phyloP scores from a whole-genome alignment of 441 rosid species.

The Theobroma grandiflorum region DNA sequence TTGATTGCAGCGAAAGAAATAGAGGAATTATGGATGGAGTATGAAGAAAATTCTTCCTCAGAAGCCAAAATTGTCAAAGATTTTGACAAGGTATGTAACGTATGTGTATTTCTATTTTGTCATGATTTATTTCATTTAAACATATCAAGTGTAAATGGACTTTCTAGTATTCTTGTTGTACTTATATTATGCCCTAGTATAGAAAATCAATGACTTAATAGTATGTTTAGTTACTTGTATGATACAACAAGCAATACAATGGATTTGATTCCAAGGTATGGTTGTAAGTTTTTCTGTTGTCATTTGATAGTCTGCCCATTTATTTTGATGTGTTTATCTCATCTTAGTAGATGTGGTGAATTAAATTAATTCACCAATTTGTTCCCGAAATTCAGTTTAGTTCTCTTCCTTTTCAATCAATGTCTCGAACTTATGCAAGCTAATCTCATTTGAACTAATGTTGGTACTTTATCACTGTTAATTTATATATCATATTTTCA shows the following conservation, averaged over 20 bases:
- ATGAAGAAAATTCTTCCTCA: constrained; percentile 77
- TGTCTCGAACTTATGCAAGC: not conserved
- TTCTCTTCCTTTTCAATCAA: not conserved
- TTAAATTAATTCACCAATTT: not conserved
- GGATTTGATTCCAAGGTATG: not conserved
- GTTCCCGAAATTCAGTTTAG: not conserved
- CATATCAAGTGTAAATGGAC: not conserved
- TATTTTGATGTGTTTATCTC: not conserved
- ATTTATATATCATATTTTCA: not conserved
- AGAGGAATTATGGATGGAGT: constrained; percentile 79
- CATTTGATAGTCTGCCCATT: not conserved
- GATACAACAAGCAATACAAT: not conserved
- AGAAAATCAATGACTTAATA: not conserved
- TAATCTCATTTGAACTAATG: constrained; percentile 8
- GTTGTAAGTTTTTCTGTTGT: not conserved
- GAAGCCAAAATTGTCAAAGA: constrained; percentile 98
- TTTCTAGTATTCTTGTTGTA: not conserved
- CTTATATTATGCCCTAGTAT: constrained; percentile 6
- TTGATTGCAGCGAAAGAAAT: constrained; percentile 76
- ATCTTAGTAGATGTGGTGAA: not conserved
- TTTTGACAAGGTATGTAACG: constrained; percentile 72
- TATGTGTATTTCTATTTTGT: not conserved
- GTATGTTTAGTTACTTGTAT: not conserved
- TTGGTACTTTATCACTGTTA: not conserved
- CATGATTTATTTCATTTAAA: not conserved